Percentiles rank a stretch among this genome's conserved stretches.
Evolutionary conservation across 495 filamentous ascomycete species (phyloP).

Genomic region (Annulohypoxylon moriforme): DNA sequence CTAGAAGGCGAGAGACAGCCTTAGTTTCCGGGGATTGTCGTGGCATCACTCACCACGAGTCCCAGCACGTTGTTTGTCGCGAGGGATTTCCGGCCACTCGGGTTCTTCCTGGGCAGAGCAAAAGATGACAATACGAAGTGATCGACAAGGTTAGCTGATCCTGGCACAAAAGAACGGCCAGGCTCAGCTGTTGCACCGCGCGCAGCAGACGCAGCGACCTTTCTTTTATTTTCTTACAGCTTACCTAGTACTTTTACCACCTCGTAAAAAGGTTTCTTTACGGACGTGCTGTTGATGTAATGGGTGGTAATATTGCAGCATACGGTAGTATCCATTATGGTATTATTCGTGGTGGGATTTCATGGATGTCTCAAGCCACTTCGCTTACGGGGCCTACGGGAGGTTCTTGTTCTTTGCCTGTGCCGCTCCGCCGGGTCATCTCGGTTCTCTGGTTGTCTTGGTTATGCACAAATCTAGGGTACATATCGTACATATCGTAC

Average conservation of each 20-base stretch:
- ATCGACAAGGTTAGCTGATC: constrained; percentile 37
- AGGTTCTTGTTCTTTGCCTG: not conserved
- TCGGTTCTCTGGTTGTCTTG: not conserved
- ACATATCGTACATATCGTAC: too few species aligned
- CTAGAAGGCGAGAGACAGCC: not conserved
- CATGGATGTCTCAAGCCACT: not conserved
- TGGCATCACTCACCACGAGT: constrained; percentile 19
- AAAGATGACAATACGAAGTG: constrained; percentile 44
- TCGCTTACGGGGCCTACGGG: not conserved
- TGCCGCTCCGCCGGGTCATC: constrained; percentile 28
- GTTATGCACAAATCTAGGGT: too few species aligned
- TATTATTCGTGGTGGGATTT: not conserved
- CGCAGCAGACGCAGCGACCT: not conserved
- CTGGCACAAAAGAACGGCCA: not conserved
- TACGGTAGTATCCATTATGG: not conserved
- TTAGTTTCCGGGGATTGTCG: not conserved
- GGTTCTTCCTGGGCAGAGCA: not conserved
- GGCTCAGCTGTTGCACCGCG: constrained; percentile 13
- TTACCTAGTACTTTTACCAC: not conserved
- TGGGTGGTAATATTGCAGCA: not conserved
- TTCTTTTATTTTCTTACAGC: not conserved
- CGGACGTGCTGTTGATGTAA: not conserved
- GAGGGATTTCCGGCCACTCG: constrained; percentile 21
- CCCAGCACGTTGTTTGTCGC: constrained; percentile 26
- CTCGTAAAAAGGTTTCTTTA: constrained; percentile 10